Percentiles rank a stretch among this genome's conserved stretches.
These are phyloP conservation scores for Calonectria montana DNA, from an alignment of 2,329 filamentous ascomycete genomes.

Conservation along the genomic window DNA sequence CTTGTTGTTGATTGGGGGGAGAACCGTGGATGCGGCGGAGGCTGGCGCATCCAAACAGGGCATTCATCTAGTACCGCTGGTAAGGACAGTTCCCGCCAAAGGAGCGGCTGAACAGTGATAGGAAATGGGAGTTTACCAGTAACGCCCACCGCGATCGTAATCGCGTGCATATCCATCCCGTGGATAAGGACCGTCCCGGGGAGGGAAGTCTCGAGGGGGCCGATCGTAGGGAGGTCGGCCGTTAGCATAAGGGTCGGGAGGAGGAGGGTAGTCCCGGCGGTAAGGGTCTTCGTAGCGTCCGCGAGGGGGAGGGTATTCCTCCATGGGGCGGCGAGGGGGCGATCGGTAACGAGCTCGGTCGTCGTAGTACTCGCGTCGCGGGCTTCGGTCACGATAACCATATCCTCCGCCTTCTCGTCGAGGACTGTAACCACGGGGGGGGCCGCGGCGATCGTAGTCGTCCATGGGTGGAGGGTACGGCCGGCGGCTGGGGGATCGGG, in stretches of 20 bases:
- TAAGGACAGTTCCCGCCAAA: constrained; percentile 50
- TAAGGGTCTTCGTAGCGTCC: constrained; percentile 83
- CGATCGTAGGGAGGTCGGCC: constrained; percentile 68
- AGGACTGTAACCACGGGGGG: constrained; percentile 85
- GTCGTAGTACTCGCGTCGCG: constrained; percentile 88
- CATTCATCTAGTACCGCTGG: constrained; percentile 49
- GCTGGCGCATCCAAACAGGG: constrained; percentile 31
- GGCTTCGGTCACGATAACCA: constrained; percentile 89
- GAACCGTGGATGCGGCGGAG: constrained; percentile 25
- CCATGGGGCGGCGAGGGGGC: constrained; percentile 80
- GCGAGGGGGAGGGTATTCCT: constrained; percentile 80
- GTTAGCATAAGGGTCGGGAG: constrained; percentile 71
- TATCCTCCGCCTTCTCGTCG: constrained; percentile 71
- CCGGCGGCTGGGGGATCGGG: constrained; percentile 76
- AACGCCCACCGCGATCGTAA: constrained; percentile 62
- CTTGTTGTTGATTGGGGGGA: constrained; percentile 23
- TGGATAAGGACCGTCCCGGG: constrained; percentile 52
- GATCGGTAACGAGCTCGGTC: constrained; percentile 85
- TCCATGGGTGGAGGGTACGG: constrained; percentile 78
- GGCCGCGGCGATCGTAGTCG: constrained; percentile 85
- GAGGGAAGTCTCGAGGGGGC: constrained; percentile 64
- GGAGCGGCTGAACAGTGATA: constrained; percentile 38
- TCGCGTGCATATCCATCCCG: constrained; percentile 58
- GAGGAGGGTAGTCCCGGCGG: constrained; percentile 74
- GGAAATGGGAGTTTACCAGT: constrained; percentile 57